Evolutionary conservation across 2,329 filamentous ascomycete genomes (phyloP), one percentile per base, ranked within the genome.

Genomic region (Thelonectria olida): DNA sequence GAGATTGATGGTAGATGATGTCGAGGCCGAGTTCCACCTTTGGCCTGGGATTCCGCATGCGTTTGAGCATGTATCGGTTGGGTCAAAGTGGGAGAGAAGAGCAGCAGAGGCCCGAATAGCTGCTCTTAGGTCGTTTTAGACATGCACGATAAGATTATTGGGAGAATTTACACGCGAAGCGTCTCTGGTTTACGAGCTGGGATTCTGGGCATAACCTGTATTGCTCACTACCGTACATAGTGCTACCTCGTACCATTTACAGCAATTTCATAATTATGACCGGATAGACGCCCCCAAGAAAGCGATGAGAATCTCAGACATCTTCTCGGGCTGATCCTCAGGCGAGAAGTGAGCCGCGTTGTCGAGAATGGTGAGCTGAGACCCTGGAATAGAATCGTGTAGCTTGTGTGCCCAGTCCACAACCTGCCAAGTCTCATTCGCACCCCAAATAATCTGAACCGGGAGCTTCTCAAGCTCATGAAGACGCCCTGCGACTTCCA

Each of bases 321-420:
- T 70, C 10, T 31, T 63, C 9, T 59, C 65, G 4, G 68, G 68
- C 36, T 75, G 69, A 59, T 76, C 74, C 47, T 75, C 73, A 2
- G 28, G 66, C 8, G 72, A 73, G 23, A 76, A 77, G 31, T 75
- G 73, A 0, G 73, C 71, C 23, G 67, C 68, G 20, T 72, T 56
- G 7, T 76, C 58, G 10, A 76, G 15, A 17, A 76, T 54, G 2
- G 54, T 58, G 15, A 77, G 57, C 4, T 70, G 41, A 1, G 73
- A 75, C 1, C 70, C 68, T 3, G 74, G 73, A 52, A 77, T 75
- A 1, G 73, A 66, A 10, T 57, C 27, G 15, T 72, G 64, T 5
- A 76, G 65, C 31, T 70, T 75, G n/a, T 69, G 45, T 6, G 71
- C 73, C 75, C 75, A 76, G 36, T 71, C 67, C 34, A 73, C 56